Evolutionary conservation across 1,139 yeast species (phyloP).

Genomic region (Candida gigantensis): DNA sequence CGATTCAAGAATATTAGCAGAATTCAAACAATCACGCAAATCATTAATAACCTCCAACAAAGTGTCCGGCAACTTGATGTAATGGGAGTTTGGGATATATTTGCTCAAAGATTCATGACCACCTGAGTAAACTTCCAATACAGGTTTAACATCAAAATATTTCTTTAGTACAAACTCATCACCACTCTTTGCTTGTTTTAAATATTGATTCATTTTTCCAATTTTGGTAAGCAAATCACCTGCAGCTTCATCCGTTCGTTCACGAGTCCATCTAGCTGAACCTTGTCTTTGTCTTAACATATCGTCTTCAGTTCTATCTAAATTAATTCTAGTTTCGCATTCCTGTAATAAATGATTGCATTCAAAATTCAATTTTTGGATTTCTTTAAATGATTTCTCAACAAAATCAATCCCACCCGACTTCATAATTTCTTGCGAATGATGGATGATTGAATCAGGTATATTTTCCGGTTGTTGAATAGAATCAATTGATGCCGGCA

Average conservation of each 20-base stretch:
- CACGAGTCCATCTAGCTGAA: constrained; percentile 50
- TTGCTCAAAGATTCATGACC: constrained; percentile 42
- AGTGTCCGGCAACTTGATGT: constrained; percentile 41
- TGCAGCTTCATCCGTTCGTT: constrained; percentile 40
- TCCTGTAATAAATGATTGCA: constrained; percentile 42
- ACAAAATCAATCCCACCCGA: constrained; percentile 55
- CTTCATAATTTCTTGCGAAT: constrained; percentile 54
- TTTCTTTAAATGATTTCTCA: constrained; percentile 45
- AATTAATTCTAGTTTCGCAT: constrained; percentile 46
- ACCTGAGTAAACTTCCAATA: constrained; percentile 46
- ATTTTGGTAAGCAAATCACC: constrained; percentile 39
- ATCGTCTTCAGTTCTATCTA: constrained; percentile 60
- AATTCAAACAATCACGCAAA: constrained; percentile 39
- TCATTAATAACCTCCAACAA: constrained; percentile 38
- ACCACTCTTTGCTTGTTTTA: constrained; percentile 61
- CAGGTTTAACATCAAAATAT: constrained; percentile 43
- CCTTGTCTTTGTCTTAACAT: constrained; percentile 51
- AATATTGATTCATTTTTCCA: constrained; percentile 46
- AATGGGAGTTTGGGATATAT: constrained; percentile 53
- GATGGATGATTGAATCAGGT: constrained; percentile 58
- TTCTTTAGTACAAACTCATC: constrained; percentile 54
- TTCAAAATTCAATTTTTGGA: constrained; percentile 42
- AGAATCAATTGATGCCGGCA: constrained; percentile 68
- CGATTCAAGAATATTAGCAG: constrained; percentile 26
- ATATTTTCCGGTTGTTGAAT: constrained; percentile 62